Percentiles rank a stretch among this genome's conserved stretches.
Evolutionary conservation across 2,329 filamentous ascomycete genomes (phyloP).

Genomic region (Pyrenochaeta sp.): DNA sequence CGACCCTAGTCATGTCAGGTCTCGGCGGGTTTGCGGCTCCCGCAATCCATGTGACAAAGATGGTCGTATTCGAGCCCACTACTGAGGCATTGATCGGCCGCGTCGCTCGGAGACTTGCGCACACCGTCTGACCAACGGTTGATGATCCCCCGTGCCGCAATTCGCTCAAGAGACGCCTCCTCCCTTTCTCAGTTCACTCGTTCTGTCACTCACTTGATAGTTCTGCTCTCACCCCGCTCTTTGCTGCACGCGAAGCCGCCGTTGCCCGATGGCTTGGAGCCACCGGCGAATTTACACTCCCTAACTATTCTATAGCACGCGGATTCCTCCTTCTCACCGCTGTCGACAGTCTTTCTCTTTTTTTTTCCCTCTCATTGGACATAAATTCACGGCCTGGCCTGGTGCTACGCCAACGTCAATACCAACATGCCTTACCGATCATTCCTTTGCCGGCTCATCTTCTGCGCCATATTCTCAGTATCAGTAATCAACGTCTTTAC

Average conservation of each 20-base stretch:
- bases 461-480: constrained; percentile 44
- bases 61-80: constrained; percentile 12
- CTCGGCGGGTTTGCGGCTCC: not conserved
- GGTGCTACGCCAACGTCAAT: constrained; percentile 22
- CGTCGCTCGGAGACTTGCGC: constrained; percentile 22
- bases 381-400: constrained; percentile 19
- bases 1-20: too few species aligned
- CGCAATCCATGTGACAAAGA: constrained; percentile 4
- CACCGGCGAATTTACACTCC: constrained; percentile 11
- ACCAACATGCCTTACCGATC: constrained; percentile 41
- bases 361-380: constrained; percentile 7
- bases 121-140: constrained; percentile 28
- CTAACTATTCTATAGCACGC: constrained; percentile 11
- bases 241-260: constrained; percentile 10
- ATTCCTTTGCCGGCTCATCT: constrained; percentile 44
- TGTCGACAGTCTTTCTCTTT: constrained; percentile 10
- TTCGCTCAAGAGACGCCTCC: constrained; percentile 11
- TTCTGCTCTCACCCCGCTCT: constrained; percentile 8
- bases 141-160: constrained; percentile 24
- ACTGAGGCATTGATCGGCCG: constrained; percentile 35
- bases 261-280: constrained; percentile 21
- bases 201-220: constrained; percentile 6
- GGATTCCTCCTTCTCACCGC: not conserved
- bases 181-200: constrained; percentile 9
- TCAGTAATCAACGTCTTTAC: constrained; percentile 48